Conservation (phyloP, 495 filamentous ascomycete species). For the Penicillium angulare region DNA sequence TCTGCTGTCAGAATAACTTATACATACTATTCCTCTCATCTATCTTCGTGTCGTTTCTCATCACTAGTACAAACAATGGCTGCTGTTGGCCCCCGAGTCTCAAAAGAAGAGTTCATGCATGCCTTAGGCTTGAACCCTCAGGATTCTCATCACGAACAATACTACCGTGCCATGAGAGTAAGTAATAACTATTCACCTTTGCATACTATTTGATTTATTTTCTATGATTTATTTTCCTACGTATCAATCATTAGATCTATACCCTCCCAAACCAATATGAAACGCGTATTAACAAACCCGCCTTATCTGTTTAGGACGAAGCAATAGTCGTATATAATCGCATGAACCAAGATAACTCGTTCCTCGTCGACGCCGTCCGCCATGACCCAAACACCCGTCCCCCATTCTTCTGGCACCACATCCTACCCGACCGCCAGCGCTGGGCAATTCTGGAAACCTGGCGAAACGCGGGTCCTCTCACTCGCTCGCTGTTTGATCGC, state of each 20-base stretch:
- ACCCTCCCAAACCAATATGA: not conserved
- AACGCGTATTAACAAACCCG: not conserved
- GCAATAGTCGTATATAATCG: slow-evolving; percentile 45
- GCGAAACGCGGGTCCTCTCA: slow-evolving; percentile 32
- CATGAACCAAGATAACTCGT: slow-evolving; percentile 38
- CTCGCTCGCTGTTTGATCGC: slow-evolving; percentile 37
- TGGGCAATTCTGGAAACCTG: slow-evolving; percentile 43
- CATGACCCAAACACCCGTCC: slow-evolving; percentile 33
- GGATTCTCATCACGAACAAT: slow-evolving; percentile 41
- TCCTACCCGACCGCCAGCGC: slow-evolving; percentile 41
- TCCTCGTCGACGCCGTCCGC: slow-evolving; percentile 40
- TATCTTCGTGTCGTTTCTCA: too few species aligned
- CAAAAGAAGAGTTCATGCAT: slow-evolving; percentile 48
- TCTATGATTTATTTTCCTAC: not conserved
- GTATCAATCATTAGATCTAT: not conserved
- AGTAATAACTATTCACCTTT: slow-evolving; percentile 2
- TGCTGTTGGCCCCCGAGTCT: slow-evolving; percentile 43
- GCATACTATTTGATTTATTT: not conserved
- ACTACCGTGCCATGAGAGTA: slow-evolving; percentile 46
- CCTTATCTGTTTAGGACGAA: slow-evolving; percentile 35
- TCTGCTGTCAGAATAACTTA: not conserved
- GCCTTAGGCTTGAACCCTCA: slow-evolving; percentile 40
- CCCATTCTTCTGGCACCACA: slow-evolving; percentile 49
- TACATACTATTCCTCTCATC: not conserved
- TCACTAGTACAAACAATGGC: slow-evolving; percentile 22